phyloP scores from a whole-genome alignment of 2,329 filamentous ascomycete genomes.

The Colletotrichum sidae region DNA sequence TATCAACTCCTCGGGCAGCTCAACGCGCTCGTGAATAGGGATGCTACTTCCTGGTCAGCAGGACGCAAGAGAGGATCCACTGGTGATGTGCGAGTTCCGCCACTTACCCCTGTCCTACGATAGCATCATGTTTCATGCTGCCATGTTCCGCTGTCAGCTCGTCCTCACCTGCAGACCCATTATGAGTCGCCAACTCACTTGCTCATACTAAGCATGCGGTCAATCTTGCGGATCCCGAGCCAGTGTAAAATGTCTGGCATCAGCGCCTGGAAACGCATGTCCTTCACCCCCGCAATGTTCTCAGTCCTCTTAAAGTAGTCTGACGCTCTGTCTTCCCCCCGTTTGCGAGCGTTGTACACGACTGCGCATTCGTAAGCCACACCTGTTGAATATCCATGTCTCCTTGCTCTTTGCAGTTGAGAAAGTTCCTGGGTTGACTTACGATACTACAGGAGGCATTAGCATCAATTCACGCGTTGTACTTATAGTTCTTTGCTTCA shows the following conservation, averaged over 20 bases:
- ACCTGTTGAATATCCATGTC: background rate
- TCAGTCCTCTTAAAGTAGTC: slow-evolving; percentile 98
- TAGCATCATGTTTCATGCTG: slow-evolving; percentile 92
- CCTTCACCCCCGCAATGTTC: slow-evolving; percentile 96
- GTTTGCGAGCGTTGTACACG: slow-evolving; percentile 84
- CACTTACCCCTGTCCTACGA: slow-evolving; percentile 81
- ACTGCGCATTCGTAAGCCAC: slow-evolving; percentile 46
- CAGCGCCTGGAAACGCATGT: slow-evolving; percentile 96
- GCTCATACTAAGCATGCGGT: slow-evolving; percentile 98
- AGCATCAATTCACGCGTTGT: slow-evolving; percentile 40
- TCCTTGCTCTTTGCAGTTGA: no score
- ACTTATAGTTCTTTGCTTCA: background rate
- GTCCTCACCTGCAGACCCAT: background rate
- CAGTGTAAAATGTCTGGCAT: slow-evolving; percentile 99
- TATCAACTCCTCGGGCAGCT: slow-evolving; percentile 93
- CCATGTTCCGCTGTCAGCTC: slow-evolving; percentile 28
- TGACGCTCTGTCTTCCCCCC: slow-evolving; percentile 81
- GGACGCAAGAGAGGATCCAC: background rate
- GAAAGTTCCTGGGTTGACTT: slow-evolving; percentile 41
- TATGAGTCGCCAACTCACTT: slow-evolving; percentile 69
- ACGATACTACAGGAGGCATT: slow-evolving; percentile 56
- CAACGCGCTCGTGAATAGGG: slow-evolving; percentile 88
- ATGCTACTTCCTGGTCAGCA: slow-evolving; percentile 61
- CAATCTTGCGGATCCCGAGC: slow-evolving; percentile 98
- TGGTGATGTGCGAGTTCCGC: background rate